Evolutionary conservation across 176 grass and related monocot species (phyloP).

Genomic region (Lolium multiflorum): DNA sequence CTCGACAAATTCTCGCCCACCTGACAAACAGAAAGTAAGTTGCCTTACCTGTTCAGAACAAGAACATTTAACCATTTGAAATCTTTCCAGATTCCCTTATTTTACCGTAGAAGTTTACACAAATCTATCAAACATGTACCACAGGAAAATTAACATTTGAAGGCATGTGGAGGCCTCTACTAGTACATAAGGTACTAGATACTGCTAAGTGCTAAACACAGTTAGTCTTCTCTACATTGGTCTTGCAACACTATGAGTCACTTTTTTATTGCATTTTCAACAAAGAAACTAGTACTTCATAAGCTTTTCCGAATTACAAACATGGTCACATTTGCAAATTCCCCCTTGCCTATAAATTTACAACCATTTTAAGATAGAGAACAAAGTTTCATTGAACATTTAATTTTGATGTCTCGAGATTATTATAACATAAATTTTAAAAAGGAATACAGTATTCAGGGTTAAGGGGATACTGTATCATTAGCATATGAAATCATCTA

Average conservation of each 20-base stretch:
- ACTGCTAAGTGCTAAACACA: conserved; percentile 21
- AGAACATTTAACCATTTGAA: conserved; percentile 32
- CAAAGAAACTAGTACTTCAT: background rate
- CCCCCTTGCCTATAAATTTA: background rate
- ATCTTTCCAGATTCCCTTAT: conserved; percentile 24
- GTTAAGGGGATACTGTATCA: background rate
- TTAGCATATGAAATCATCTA: background rate
- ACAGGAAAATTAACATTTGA: background rate
- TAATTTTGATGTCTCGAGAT: conserved; percentile 4
- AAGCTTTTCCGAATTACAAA: conserved; percentile 31
- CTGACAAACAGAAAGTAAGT: conserved; percentile 52
- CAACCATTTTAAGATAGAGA: conserved; percentile 2
- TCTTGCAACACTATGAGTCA: conserved; percentile 19
- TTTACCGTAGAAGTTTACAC: conserved; percentile 29
- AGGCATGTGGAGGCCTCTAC: background rate
- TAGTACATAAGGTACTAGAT: conserved; percentile 26
- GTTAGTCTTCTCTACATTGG: conserved; percentile 27
- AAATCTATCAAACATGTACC: conserved; percentile 34
- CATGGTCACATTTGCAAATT: background rate
- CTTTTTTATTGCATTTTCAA: conserved; percentile 2
- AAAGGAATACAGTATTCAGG: background rate
- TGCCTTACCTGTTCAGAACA: conserved; percentile 21
- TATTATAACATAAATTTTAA: conserved; percentile 1
- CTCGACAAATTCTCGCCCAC: conserved; percentile 92
- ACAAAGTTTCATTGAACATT: background rate